phyloP scores from a whole-genome alignment of 1,284 basidiomycete genomes.

The Xerocomus minutiporus region DNA sequence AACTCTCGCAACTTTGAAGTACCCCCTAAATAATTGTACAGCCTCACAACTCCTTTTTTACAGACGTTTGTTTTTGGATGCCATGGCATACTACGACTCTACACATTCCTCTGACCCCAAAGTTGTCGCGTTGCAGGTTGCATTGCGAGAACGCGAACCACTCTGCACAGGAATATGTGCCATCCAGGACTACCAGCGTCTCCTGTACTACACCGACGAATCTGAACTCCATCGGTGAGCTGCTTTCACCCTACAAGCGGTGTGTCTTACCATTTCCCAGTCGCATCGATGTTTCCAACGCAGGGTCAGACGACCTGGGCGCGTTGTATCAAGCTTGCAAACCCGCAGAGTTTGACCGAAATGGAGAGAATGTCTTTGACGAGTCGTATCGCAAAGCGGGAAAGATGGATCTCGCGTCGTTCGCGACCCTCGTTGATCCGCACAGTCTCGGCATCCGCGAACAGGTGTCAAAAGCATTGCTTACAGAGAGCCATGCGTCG shows the following conservation, averaged over 20 bases:
- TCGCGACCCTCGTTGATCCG: constrained; percentile 29
- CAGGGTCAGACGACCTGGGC: not conserved
- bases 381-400: constrained; percentile 32
- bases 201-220: constrained; percentile 24
- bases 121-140: not conserved
- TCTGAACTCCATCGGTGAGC: constrained; percentile 1
- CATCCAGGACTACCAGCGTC: constrained; percentile 22
- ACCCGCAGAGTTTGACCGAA: constrained; percentile 12
- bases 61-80: no score
- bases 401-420: constrained; percentile 30
- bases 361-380: constrained; percentile 6
- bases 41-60: no score
- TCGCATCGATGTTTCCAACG: constrained; percentile 6
- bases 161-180: constrained; percentile 6
- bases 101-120: not conserved
- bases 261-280: not conserved
- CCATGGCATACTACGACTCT: no score
- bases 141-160: constrained; percentile 1
- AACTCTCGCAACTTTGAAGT: no score
- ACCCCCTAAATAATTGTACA: no score
- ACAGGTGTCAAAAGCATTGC: constrained; percentile 28
- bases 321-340: constrained; percentile 10
- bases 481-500: constrained; percentile 30
- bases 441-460: constrained; percentile 8
- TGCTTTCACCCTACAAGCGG: constrained; percentile 4